Evolutionary conservation across 2,329 filamentous ascomycete species (phyloP), one percentile per base, ranked within the genome.

Genomic region (Cytospora piceicola): DNA sequence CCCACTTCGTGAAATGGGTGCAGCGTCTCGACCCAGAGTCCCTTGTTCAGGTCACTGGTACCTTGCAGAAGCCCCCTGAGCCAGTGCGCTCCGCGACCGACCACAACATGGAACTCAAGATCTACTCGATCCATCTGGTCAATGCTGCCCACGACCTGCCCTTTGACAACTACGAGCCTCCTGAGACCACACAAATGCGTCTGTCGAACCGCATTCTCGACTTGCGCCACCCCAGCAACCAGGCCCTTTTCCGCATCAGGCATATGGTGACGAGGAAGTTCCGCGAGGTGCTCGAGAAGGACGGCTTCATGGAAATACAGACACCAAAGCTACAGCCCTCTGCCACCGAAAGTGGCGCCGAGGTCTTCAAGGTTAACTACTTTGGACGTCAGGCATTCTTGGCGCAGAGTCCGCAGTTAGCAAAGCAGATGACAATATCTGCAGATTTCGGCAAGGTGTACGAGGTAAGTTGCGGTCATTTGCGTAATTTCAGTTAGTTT

Each of bases 361-460:
- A 92, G 69, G 94, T 97, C 6, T 97, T 97, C 82, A 89, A 92
- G 75, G 87, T 96, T 58, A 91, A 95, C 73, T 97, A 97, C 79
- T 97, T 97, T 79, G 91, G 89, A 34, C 88, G 94, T 61, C 87
- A 87, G 24, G 94, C 93, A 3, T 97, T 95, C 81, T 80, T 97
- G 17, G 94, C 94, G 0, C 94, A 97, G 79, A 96, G 92, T 68
- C 94, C 94, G 8, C 94, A 97, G 77, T 78, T 97, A 69, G 91
- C 92, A 61, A 97, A 97, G 80, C 94, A 97, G 77, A 94, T 96
- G 91, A 87, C 88, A 60, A 93, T 97, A 51, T 92, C 93, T 6
- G 90, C 93, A 32, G 94, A 97, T 75, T 95, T 97, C 74, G 90
- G 90, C 65, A 88, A 89, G 59, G 94, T 97, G 8, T 97, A 94